Evolutionary conservation across 257 asterid genomes (phyloP), one percentile per base, ranked within the genome.

Genomic region (Jacaranda mimosifolia): DNA sequence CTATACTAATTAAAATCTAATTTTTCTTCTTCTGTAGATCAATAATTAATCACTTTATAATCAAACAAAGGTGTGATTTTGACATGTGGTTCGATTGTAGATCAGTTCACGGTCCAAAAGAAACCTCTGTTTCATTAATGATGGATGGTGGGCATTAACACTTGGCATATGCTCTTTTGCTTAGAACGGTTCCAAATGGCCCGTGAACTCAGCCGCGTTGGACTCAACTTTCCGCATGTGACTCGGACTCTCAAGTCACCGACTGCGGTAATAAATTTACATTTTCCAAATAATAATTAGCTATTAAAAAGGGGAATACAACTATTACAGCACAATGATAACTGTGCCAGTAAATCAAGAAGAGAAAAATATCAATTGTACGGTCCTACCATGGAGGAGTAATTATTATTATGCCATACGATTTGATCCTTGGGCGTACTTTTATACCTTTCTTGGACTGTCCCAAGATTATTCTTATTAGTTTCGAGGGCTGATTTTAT

Each of bases 131-230:
- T 49, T 53, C 68, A 75, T 80, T 75, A 81, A 72, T 56, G 80
- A 48, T 13, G 75, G 78, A 1, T 45, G 79, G 83, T 82, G 74
- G 65, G 3, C 74, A 17, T 66, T 56, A 45, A 71, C 86, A 79
- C 86, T 52, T 83, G 86, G 86, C 79, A 67, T 13, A 4, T 51
- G 56, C 48, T 11, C 17, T 75, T 75, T 83, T 72, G 80, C 77
- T 70, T 52, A 42, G 5, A 78, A 55, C 63, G 18, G 58, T 58
- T 64, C 17, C 7, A 68, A 72, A 38, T 42, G 55, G 6, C 77
- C 82, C 83, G 87, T 83, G 87, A 83, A 73, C 81, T 42, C 63
- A 45, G 82, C 84, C 87, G 77, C 82, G 45, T 39, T 8, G 18
- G 63, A 4, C 82, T 72, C 74, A 63, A n/a, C 74, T 39, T 74